Percentiles rank a stretch among this genome's conserved stretches.
Evolutionary conservation across 2,329 filamentous ascomycete genomes (phyloP).

Genomic region (Cordyceps tenuipes): DNA sequence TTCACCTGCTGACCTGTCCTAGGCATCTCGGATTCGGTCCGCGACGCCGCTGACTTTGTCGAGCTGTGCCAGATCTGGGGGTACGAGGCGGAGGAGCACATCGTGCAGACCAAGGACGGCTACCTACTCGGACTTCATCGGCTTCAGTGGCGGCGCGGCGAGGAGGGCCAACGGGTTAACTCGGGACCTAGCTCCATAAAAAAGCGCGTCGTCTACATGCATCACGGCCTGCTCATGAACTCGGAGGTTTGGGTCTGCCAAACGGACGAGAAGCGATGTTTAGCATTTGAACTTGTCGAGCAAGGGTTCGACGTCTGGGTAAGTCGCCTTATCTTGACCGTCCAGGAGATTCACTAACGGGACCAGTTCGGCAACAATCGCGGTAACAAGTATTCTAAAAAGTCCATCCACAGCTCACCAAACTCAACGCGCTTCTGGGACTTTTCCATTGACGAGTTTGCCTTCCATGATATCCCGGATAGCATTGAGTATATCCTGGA

Average conservation of each 20-base stretch:
- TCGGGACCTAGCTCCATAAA: slow-evolving; percentile 55
- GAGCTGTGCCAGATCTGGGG: slow-evolving; percentile 89
- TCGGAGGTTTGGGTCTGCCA: slow-evolving; percentile 96
- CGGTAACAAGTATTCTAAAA: slow-evolving; percentile 98
- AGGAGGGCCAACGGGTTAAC: slow-evolving; percentile 74
- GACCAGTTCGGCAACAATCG: slow-evolving; percentile 84
- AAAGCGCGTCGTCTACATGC: slow-evolving; percentile 87
- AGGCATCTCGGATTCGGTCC: slow-evolving; percentile 67
- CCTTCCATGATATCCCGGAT: slow-evolving; percentile 94
- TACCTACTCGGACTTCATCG: slow-evolving; percentile 87
- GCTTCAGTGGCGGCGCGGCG: slow-evolving; percentile 72
- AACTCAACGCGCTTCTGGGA: slow-evolving; percentile 81
- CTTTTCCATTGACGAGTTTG: slow-evolving; percentile 97
- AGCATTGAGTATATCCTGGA: slow-evolving; percentile 86
- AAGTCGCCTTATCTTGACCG: slow-evolving; percentile 23
- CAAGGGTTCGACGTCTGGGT: slow-evolving; percentile 94
- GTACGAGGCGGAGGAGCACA: slow-evolving; percentile 91
- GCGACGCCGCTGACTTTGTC: slow-evolving; percentile 82
- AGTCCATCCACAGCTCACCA: slow-evolving; percentile 69
- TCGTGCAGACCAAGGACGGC: slow-evolving; percentile 89
- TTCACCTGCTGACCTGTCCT: slow-evolving; percentile 48
- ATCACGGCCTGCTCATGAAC: slow-evolving; percentile 97
- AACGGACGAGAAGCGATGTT: slow-evolving; percentile 74
- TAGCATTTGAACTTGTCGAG: slow-evolving; percentile 85
- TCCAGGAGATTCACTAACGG: slow-evolving; percentile 18